These are phyloP conservation scores for Lophiostoma macrostomum DNA, from an alignment of 495 filamentous ascomycete species.

Conservation along the genomic window DNA sequence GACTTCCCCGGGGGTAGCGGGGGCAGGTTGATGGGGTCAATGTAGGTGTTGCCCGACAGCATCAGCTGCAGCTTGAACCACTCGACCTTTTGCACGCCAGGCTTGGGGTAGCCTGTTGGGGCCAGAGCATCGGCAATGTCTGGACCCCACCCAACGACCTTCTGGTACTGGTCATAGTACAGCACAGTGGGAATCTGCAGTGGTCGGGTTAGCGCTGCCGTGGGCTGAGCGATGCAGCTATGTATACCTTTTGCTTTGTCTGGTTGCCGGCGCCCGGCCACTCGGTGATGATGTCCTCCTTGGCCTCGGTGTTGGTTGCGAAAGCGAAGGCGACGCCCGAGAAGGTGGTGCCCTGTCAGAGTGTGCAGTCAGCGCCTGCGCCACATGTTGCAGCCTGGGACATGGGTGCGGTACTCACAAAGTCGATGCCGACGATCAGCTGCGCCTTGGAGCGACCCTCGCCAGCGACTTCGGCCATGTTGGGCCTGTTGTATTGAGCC, in stretches of 20 bases:
- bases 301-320: constrained; percentile 72
- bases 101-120: constrained; percentile 71
- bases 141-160: constrained; percentile 73
- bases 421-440: constrained; percentile 78
- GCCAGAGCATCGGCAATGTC: constrained; percentile 73
- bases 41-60: constrained; percentile 75
- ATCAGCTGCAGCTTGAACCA: constrained; percentile 80
- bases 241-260: constrained; percentile 68
- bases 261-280: constrained; percentile 74
- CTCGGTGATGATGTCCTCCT: constrained; percentile 76
- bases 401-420: constrained; percentile 54
- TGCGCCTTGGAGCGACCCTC: constrained; percentile 76
- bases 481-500: constrained; percentile 29
- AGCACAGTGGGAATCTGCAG: constrained; percentile 69
- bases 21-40: constrained; percentile 74
- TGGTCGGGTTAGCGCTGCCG: background rate
- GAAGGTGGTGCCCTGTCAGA: constrained; percentile 65
- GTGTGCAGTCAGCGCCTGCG: constrained; percentile 16
- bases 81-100: constrained; percentile 72
- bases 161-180: constrained; percentile 74
- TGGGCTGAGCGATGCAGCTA: background rate
- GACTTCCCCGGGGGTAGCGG: constrained; percentile 73
- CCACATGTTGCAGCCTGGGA: constrained; percentile 4
- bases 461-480: constrained; percentile 80
- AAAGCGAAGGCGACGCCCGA: constrained; percentile 73